A percentile compares a stretch with the other conserved stretches of the same genome.
Conservation (phyloP, 306 rosid genomes). For the Geum urbanum region DNA sequence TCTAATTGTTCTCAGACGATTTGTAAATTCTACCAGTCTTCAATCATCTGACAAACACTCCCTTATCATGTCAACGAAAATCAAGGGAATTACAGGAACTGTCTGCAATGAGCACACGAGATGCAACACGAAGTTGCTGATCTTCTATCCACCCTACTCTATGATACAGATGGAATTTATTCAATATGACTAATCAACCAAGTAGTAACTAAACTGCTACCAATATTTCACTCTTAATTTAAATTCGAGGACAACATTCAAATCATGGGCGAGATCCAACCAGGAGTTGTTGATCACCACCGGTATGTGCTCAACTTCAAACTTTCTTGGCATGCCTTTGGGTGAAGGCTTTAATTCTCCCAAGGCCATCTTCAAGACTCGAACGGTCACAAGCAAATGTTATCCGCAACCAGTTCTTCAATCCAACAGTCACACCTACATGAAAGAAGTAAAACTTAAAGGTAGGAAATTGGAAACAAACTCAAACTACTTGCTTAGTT, state of each 20-base stretch:
- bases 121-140: slow-evolving; percentile 6
- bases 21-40: neutral
- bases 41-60: neutral
- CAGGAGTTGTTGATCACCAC: slow-evolving; percentile 13
- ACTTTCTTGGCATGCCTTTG: slow-evolving; percentile 39
- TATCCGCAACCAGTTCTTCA: slow-evolving; percentile 49
- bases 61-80: neutral
- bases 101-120: neutral
- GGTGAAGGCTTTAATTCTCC: slow-evolving; percentile 39
- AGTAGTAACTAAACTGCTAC: neutral
- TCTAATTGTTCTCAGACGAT: too few species aligned
- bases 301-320: neutral
- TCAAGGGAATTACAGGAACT: neutral
- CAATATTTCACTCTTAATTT: neutral
- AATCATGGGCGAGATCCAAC: slow-evolving; percentile 6
- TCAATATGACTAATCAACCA: neutral
- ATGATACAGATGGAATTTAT: neutral
- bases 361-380: slow-evolving; percentile 45
- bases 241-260: neutral
- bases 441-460: neutral
- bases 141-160: neutral
- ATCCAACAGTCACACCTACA: slow-evolving; percentile 43
- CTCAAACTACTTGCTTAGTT: neutral
- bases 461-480: neutral
- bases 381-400: slow-evolving; percentile 46